Evolutionary conservation across 2,329 filamentous ascomycete species (phyloP).

Genomic region (Diaporthe sp.): DNA sequence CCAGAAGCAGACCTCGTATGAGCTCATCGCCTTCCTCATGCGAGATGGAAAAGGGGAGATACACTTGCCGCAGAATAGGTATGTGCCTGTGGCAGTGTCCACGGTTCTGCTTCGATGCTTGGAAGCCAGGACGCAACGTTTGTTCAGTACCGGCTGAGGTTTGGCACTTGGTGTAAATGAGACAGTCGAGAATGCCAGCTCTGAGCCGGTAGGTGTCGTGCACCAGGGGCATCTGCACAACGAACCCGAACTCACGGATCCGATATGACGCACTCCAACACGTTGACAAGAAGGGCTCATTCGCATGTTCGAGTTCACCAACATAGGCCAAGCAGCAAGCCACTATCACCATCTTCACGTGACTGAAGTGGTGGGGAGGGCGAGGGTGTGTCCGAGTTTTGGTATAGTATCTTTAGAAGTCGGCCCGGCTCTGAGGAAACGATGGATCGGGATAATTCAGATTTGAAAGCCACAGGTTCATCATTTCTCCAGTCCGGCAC

Average conservation of each 20-base stretch:
- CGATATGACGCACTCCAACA: neutral
- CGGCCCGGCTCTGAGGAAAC: slow-evolving; percentile 16
- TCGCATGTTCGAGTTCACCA: neutral
- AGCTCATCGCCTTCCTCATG: neutral
- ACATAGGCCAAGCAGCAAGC: neutral
- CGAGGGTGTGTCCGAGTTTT: neutral
- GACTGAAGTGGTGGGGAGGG: neutral
- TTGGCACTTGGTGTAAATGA: neutral
- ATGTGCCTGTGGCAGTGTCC: neutral
- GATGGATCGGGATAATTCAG: neutral
- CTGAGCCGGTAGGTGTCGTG: neutral
- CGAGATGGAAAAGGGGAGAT: neutral
- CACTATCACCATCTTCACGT: slow-evolving; percentile 1
- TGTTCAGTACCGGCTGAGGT: neutral
- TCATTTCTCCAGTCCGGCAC: slow-evolving; percentile 33
- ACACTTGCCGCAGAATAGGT: neutral
- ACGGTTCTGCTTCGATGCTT: neutral
- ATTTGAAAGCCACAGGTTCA: slow-evolving; percentile 15
- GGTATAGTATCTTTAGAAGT: neutral
- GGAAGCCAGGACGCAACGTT: neutral
- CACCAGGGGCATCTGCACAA: neutral
- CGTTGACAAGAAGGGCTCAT: neutral
- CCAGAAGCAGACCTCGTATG: neutral
- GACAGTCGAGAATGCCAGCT: neutral
- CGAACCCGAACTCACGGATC: neutral